These are phyloP conservation scores for Corynascus novoguineensis DNA, from an alignment of 495 filamentous ascomycete genomes.

Conservation along the genomic window DNA sequence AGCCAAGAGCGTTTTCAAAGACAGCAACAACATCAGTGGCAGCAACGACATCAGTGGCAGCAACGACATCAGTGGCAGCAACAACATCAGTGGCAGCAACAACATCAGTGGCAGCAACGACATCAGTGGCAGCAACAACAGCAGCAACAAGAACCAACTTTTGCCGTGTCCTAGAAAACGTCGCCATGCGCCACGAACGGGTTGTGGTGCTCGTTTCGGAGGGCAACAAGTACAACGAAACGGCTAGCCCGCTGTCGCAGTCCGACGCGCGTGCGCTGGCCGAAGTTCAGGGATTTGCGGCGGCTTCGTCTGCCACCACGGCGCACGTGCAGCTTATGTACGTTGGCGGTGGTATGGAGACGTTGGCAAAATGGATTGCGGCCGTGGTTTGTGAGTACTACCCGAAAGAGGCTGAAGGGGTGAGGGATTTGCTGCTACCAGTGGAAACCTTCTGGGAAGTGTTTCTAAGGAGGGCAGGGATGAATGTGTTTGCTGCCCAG, in stretches of 20 bases:
- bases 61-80: neutral
- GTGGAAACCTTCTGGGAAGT: slow-evolving; percentile 66
- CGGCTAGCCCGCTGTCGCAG: slow-evolving; percentile 32
- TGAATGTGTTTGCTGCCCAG: slow-evolving; percentile 81
- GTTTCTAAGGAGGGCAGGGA: slow-evolving; percentile 64
- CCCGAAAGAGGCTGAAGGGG: slow-evolving; percentile 25
- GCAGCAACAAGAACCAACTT: slow-evolving; percentile 36
- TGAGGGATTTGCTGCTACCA: slow-evolving; percentile 28
- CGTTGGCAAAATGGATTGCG: slow-evolving; percentile 55
- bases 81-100: slow-evolving; percentile 38
- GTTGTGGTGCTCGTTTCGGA: slow-evolving; percentile 67
- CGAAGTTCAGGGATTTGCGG: slow-evolving; percentile 50
- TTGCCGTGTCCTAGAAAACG: slow-evolving; percentile 49
- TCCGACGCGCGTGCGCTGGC: slow-evolving; percentile 49
- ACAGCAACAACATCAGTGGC: slow-evolving; percentile 25
- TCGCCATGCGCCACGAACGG: slow-evolving; percentile 59
- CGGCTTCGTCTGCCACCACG: slow-evolving; percentile 26
- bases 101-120: slow-evolving; percentile 20
- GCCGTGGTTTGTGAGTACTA: slow-evolving; percentile 39
- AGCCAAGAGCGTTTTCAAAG: slow-evolving; percentile 56
- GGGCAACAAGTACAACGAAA: slow-evolving; percentile 36
- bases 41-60: neutral
- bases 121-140: slow-evolving; percentile 38
- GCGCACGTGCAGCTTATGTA: slow-evolving; percentile 45
- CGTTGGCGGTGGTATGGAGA: slow-evolving; percentile 52